These are phyloP conservation scores for Thamnidium elegans DNA, from an alignment of 192 early-diverging fungal species.

Conservation along the genomic window DNA sequence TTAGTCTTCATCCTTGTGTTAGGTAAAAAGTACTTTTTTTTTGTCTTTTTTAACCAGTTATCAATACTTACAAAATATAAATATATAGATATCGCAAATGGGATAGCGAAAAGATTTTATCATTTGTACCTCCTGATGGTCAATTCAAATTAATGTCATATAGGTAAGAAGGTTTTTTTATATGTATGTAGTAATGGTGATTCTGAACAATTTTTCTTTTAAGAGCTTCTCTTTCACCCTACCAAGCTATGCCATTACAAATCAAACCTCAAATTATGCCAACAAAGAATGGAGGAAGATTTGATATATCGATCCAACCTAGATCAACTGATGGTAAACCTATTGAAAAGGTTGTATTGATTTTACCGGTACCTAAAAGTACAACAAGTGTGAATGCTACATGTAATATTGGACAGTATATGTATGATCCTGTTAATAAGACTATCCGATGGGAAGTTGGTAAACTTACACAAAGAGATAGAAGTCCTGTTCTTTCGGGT, in stretches of 20 bases:
- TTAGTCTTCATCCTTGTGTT: constrained; percentile 90
- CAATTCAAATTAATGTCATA: constrained; percentile 87
- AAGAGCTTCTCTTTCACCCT: constrained; percentile 57
- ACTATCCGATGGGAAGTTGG: constrained; percentile 65
- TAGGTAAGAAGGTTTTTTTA: constrained; percentile 42
- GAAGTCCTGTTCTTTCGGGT: constrained; percentile 61
- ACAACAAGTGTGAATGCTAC: constrained; percentile 57
- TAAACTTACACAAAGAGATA: constrained; percentile 54
- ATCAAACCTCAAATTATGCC: constrained; percentile 61
- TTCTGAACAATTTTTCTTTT: not conserved
- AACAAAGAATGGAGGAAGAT: constrained; percentile 60
- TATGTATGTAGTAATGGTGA: not conserved
- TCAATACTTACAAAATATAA: not conserved
- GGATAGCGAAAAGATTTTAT: constrained; percentile 74
- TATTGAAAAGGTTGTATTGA: constrained; percentile 61
- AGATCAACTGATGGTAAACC: constrained; percentile 62
- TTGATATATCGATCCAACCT: constrained; percentile 65
- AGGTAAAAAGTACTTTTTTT: constrained; percentile 42
- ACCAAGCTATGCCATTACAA: constrained; percentile 56
- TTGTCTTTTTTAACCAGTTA: not conserved
- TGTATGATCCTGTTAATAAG: constrained; percentile 69
- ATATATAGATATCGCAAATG: constrained; percentile 59
- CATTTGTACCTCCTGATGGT: constrained; percentile 94
- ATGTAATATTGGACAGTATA: constrained; percentile 62
- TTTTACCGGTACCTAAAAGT: constrained; percentile 57